Evolutionary conservation across 176 grass and related monocot species (phyloP).

Genomic region (Aegilops tauschii): DNA sequence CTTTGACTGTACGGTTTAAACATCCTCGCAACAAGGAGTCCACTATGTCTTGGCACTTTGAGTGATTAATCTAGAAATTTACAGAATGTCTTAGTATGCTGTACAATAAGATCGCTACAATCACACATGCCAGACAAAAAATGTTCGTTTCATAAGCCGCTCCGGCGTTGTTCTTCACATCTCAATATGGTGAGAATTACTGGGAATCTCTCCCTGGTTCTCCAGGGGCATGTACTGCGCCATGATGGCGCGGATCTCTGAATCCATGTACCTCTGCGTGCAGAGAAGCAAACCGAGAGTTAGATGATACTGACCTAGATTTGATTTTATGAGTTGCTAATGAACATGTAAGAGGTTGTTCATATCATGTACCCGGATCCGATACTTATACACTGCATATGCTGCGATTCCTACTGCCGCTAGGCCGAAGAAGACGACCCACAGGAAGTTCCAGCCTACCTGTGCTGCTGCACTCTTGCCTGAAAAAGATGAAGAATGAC

Average conservation of each 20-base stretch:
- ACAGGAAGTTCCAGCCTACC: conserved; percentile 79
- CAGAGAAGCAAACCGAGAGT: background rate
- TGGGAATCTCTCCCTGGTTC: conserved; percentile 54
- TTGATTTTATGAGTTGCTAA: background rate
- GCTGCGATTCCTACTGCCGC: conserved; percentile 56
- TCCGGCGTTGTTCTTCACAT: conserved; percentile 31
- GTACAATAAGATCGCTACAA: background rate
- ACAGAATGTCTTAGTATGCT: background rate
- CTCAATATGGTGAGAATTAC: conserved; percentile 53
- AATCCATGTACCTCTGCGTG: conserved; percentile 84
- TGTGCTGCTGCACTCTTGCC: conserved; percentile 61
- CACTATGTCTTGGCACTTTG: too few species aligned
- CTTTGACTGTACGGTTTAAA: too few species aligned
- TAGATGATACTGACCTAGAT: conserved; percentile 14
- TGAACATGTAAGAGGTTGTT: background rate
- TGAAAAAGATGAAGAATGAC: conserved; percentile 10
- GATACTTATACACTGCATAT: conserved; percentile 92
- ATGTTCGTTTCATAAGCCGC: background rate
- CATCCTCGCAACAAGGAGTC: too few species aligned
- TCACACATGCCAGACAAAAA: conserved; percentile 14
- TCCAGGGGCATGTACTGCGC: conserved; percentile 88
- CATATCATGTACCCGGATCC: conserved; percentile 66
- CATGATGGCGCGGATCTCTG: conserved; percentile 87
- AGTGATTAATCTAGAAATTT: conserved; percentile 13
- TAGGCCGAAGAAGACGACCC: conserved; percentile 81